A percentile compares a stretch with the other conserved stretches of the same genome.
Evolutionary conservation across 2,329 filamentous ascomycete genomes (phyloP).

Genomic region (Colletotrichum siamense): DNA sequence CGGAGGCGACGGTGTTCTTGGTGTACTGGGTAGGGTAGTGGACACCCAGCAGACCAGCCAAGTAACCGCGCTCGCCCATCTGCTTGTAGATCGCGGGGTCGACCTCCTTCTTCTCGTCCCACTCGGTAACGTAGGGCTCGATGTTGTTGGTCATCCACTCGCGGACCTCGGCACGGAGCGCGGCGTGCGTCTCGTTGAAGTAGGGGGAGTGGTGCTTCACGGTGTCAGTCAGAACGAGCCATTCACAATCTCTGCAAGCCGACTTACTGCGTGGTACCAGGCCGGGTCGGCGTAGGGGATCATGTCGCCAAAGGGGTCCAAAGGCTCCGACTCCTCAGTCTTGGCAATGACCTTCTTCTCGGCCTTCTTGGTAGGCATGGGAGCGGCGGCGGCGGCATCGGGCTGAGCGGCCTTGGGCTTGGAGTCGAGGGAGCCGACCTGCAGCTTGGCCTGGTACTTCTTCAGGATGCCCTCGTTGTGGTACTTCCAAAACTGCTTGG

Average conservation of each 20-base stretch:
- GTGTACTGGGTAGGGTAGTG: constrained; percentile 81
- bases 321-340: constrained; percentile 68
- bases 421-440: constrained; percentile 85
- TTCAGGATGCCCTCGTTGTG: constrained; percentile 89
- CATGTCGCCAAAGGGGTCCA: constrained; percentile 85
- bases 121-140: constrained; percentile 91
- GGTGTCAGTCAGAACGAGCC: background rate
- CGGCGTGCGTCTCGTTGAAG: constrained; percentile 92
- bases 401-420: constrained; percentile 75
- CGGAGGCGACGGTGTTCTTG: constrained; percentile 74
- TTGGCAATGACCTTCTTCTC: constrained; percentile 39
- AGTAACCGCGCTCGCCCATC: constrained; percentile 91
- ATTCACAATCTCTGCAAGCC: rapidly evolving
- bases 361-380: constrained; percentile 41
- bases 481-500: constrained; percentile 74
- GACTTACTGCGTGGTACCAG: constrained; percentile 90
- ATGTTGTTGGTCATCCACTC: constrained; percentile 90
- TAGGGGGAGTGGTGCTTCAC: constrained; percentile 93
- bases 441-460: constrained; percentile 80
- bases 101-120: constrained; percentile 94
- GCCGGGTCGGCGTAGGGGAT: constrained; percentile 91
- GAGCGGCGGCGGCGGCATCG: constrained; percentile 48
- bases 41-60: constrained; percentile 88
- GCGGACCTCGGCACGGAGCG: constrained; percentile 87
- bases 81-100: constrained; percentile 91